Base-by-base conservation (phyloP, 306 rosid genomes). In the Spatholobus suberectus region DNA sequence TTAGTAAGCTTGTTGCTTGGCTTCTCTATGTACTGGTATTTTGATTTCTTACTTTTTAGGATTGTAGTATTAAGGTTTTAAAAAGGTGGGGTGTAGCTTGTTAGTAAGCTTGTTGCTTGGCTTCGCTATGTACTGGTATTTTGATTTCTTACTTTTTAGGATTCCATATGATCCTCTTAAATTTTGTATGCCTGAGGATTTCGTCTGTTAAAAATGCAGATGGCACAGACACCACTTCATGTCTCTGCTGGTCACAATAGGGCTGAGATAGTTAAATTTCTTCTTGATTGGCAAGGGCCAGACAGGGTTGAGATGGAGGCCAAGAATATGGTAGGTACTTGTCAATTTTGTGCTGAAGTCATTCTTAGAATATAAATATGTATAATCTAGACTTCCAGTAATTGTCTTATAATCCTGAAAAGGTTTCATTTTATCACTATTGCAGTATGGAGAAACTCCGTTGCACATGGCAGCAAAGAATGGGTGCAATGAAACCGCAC, bases 391-490 rank as follows among this genome's bases (percentile, higher is more conserved):
- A 82, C 9, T 55, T 69, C 27, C 8, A 26, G 79, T 63, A 12
- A 67, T 5, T 71, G 77, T 29, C 72, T 24, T 9, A 41, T 79
- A 49, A 59, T 67, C 32, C 70, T 27, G 29, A 62, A 51, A 62
- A 43, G 32, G 41, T 77, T 66, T 51, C 24, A 29, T 40, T 76
- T 57, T 72, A 76, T 81, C 47, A 20, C 76, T 59, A 34, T 78
- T 85, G 82, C 89, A 95, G 98, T 93, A 93, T 75, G 98, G 98
- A 65, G 98, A 95, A 89, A 91, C 98, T 59, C 98, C 98, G 1
- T 81, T 95, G 88, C 98, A 95, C 89, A 93, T 91, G 97, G 98
- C 98, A 63, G 93, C 97, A 47, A 95, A 95, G 82, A 90, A 93
- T 81, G 98, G 98, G 57, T 92, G 97, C 89, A 95, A 75, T 81